Evolutionary conservation across 2,329 filamentous ascomycete genomes (phyloP).

Genomic region (Ophiostoma sp.): DNA sequence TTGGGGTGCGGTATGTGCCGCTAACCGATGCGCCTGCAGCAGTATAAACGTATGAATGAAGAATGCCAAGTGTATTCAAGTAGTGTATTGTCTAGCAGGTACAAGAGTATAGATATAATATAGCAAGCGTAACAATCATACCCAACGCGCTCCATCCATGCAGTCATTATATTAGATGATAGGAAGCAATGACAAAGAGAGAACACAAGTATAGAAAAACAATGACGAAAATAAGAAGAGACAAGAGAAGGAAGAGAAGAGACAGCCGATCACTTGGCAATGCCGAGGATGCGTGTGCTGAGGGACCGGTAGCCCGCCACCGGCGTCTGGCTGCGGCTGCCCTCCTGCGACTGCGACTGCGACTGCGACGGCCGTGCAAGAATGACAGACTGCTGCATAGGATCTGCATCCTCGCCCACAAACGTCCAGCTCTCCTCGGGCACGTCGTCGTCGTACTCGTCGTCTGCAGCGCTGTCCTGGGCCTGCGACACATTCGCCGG

Average conservation of each 20-base stretch:
- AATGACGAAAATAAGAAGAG: background rate
- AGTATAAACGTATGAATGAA: background rate
- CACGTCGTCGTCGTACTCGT: slow-evolving; percentile 53
- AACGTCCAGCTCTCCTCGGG: slow-evolving; percentile 90
- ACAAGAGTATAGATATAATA: slow-evolving; percentile 2
- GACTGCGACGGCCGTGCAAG: background rate
- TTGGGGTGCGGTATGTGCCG: slow-evolving; percentile 66
- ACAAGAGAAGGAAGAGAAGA: background rate
- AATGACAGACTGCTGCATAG: slow-evolving; percentile 24
- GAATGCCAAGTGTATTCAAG: background rate
- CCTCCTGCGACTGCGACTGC: slow-evolving; percentile 8
- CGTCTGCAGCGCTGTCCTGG: slow-evolving; percentile 37
- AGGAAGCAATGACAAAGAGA: background rate
- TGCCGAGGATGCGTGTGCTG: slow-evolving; percentile 19
- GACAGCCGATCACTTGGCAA: slow-evolving; percentile 1
- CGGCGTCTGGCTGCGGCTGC: slow-evolving; percentile 3
- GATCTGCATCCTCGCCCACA: slow-evolving; percentile 48
- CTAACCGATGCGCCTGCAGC: slow-evolving; percentile 24
- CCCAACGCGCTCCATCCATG: background rate
- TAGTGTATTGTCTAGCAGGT: slow-evolving; percentile 5
- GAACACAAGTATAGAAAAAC: background rate
- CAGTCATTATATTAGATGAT: background rate
- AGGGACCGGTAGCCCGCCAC: slow-evolving; percentile 17
- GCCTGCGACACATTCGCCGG: background rate
- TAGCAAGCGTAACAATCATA: background rate